Base-by-base conservation (phyloP, 116 monocot genomes). In the Dioscorea cayenensis region DNA sequence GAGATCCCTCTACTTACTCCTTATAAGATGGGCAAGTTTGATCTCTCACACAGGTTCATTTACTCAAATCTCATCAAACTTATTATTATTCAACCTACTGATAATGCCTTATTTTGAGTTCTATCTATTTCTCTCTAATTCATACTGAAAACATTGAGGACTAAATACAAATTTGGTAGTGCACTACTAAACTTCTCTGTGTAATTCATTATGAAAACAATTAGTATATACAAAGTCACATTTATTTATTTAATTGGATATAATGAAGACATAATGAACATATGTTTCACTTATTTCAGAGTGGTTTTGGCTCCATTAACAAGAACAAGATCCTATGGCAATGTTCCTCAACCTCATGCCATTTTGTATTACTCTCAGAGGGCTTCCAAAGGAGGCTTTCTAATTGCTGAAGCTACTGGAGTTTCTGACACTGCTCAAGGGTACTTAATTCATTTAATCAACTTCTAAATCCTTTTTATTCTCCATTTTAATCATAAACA, bases 341-440 rank as follows among this genome's bases (percentile, higher is more conserved):
- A 65, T 25, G 65, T 65, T 19, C 65, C 65, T 65, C 65, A 65
- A 16, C 65, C 65, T 2, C 65, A 65, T 35, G 65, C 35, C 16
- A 65, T 65, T 28, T 19, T 65, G 11, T 65, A 65, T 32, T 65
- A 36, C 65, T 65, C 65, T 35, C 65, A 65, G 7, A 28, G 65
- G 32, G 35, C 35, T 8, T 29, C 35, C 5, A 65, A 65, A 65
- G 65, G 65, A 65, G 65, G 65, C 12, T 16, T 65, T 19, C 17
- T 65, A 3, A 65, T 65, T 5, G 17, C 16, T 8, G 65, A 65
- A 65, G 65, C 16, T 5, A 65, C 65, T 19, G 32, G 35, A 32
- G 35, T 65, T 35, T 65, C 65, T 32, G 65, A 65, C 5, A 65
- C 65, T 65, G 28, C 65, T 65, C 35, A 32, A 65, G 65, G 65